Base-by-base conservation (phyloP, 2,329 filamentous ascomycete genomes). In the Tolypocladium amazonense region DNA sequence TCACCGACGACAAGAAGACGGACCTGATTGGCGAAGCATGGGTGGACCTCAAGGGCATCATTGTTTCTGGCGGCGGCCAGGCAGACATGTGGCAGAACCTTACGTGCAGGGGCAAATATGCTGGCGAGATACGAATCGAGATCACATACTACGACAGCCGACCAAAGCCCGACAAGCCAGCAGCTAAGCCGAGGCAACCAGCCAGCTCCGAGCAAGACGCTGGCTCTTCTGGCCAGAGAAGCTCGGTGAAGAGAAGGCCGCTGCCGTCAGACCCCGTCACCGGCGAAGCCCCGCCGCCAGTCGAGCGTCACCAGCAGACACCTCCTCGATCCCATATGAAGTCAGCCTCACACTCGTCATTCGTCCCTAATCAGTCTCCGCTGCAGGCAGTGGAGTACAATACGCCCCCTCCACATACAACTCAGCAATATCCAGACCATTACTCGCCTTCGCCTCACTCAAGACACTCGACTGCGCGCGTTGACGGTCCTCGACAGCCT, bases 1-100 rank as follows among this genome's bases (percentile, higher is more conserved):
- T 99, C 77, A 97, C 96, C 71, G 94, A 99, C 69, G 94, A 99
- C 76, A 97, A 97, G 78, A 95, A 89, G 77, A 97, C 93, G 0
- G 94, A 99, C 66, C 75, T 99, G 64, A 97, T 99, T 67, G 94
- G 94, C 65, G 94, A 99, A 75, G 87, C 90, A 8, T 97, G 90
- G 88, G 84, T 97, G 61, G 88, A 90, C 69, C 80, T 99, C 61
- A 86, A 87, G 65, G 82, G 85, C 66, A 89, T 99, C 67, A 83
- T 99, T 63, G 81, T 92, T 25, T 80, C 86, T 2, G 92, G 94
- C 56, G 94, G 94, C 56, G 92, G 94, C n/a, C 91, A 97, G 75
- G 92, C 84, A 70, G 94, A 99, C 73, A 79, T 90, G 59, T 99
- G 94, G 94, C 92, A 97, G 71, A 86, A 80, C 61, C 79, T 99